Conservation (phyloP, 2,329 filamentous ascomycete genomes). For the Camillea tinctor region DNA sequence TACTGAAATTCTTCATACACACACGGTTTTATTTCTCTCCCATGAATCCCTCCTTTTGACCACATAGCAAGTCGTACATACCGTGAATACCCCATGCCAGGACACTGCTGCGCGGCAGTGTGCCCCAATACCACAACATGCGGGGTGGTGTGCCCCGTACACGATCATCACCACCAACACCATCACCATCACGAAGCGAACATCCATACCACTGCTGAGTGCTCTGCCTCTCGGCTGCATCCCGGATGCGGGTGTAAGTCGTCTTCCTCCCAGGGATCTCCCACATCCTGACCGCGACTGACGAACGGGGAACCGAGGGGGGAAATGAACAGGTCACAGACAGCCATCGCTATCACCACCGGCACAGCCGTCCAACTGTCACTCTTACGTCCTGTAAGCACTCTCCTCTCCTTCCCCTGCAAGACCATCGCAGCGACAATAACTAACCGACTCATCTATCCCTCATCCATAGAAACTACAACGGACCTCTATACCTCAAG, state of each 20-base stretch:
- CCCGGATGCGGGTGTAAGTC: conserved; percentile 1
- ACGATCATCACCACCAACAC: too few relatives aligned
- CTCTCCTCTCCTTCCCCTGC: not conserved
- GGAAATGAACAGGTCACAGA: not conserved
- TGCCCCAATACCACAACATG: not conserved
- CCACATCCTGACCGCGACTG: not conserved
- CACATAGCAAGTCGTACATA: too few relatives aligned
- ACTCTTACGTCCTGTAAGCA: not conserved
- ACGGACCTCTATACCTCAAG: conserved; percentile 1
- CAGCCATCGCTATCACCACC: not conserved
- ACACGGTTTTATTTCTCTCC: not conserved
- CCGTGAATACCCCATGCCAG: not conserved
- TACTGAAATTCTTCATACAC: too few relatives aligned
- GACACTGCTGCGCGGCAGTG: not conserved
- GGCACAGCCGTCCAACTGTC: not conserved
- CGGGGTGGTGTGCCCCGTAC: not conserved
- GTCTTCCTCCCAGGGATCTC: not conserved
- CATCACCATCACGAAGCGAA: not conserved
- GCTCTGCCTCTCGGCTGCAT: not conserved
- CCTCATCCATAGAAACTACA: conserved; percentile 1
- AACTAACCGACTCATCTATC: not conserved
- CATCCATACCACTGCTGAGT: not conserved
- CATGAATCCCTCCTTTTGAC: not conserved
- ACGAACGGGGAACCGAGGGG: too few relatives aligned
- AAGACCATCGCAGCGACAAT: too few relatives aligned